Conservation (phyloP, 495 filamentous ascomycete genomes). For the Tuber microsphaerosporum region DNA sequence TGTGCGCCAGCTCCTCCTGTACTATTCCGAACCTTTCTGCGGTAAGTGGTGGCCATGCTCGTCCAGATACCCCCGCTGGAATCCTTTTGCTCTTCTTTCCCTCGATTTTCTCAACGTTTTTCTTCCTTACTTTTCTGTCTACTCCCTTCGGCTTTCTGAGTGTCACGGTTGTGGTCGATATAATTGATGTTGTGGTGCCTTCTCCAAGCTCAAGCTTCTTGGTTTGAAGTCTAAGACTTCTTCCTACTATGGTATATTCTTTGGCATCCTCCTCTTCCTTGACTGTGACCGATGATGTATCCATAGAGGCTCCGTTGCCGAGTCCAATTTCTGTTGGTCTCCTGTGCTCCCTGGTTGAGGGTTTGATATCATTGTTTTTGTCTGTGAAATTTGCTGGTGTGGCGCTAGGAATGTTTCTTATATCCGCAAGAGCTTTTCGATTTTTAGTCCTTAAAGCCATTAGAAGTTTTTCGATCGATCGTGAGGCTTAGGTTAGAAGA, state of each 20-base stretch:
- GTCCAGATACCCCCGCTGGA: conserved; percentile 20
- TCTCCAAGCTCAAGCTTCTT: background rate
- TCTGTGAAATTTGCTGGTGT: background rate
- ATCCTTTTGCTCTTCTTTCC: conserved; percentile 4
- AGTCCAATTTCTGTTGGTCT: background rate
- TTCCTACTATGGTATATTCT: background rate
- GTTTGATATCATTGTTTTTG: background rate
- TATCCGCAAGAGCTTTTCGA: background rate
- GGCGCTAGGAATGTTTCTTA: background rate
- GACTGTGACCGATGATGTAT: background rate
- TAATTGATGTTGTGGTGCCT: background rate
- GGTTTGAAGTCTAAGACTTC: background rate
- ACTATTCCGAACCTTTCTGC: conserved; percentile 33
- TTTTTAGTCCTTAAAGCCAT: background rate
- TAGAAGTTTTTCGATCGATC: background rate
- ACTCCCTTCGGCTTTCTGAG: background rate
- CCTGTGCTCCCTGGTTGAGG: background rate
- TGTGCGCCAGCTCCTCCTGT: conserved; percentile 29
- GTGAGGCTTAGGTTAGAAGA: background rate
- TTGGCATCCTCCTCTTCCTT: background rate
- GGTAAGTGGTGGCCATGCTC: conserved; percentile 25
- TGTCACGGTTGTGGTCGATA: background rate
- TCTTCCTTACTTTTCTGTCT: background rate
- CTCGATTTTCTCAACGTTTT: background rate
- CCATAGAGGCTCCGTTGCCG: background rate